Percentiles rank a stretch among this genome's conserved stretches.
These are phyloP conservation scores for Eimeria maxima DNA, from an alignment of 169 alveolate species.

Conservation along the genomic window DNA sequence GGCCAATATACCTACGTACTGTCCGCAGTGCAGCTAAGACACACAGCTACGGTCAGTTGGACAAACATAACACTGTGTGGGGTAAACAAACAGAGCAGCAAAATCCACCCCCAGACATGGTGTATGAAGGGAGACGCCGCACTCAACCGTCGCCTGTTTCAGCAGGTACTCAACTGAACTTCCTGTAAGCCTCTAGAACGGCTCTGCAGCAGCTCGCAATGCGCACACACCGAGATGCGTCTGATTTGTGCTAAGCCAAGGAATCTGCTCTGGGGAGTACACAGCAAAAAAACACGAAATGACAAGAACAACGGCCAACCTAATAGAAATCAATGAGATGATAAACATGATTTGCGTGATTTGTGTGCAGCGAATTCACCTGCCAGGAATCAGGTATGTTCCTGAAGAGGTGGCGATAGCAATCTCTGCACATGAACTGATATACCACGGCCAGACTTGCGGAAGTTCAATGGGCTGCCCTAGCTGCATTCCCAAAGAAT, in stretches of 20 bases:
- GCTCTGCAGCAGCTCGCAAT: conserved; percentile 26
- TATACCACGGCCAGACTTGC: conserved; percentile 18
- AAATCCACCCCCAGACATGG: neutral
- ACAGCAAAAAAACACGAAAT: neutral
- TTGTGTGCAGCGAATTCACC: neutral
- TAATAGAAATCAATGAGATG: neutral
- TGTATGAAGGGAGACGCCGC: neutral
- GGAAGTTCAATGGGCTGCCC: neutral
- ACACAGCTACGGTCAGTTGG: neutral
- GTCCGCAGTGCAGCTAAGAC: neutral
- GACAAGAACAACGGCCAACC: neutral
- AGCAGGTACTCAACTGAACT: neutral
- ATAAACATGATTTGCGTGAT: neutral
- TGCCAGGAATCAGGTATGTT: conserved; percentile 10
- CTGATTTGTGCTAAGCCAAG: no score
- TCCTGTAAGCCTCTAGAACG: conserved; percentile 19
- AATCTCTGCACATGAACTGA: conserved; percentile 14
- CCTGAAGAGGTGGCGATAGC: neutral
- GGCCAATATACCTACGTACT: neutral
- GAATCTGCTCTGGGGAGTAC: no score
- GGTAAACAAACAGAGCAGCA: neutral
- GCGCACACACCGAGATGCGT: neutral
- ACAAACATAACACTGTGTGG: neutral
- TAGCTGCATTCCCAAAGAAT: neutral
- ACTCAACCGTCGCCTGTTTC: neutral